phyloP scores from a whole-genome alignment of 768 basidiomycete genomes.

The Psilocybe azurescens region DNA sequence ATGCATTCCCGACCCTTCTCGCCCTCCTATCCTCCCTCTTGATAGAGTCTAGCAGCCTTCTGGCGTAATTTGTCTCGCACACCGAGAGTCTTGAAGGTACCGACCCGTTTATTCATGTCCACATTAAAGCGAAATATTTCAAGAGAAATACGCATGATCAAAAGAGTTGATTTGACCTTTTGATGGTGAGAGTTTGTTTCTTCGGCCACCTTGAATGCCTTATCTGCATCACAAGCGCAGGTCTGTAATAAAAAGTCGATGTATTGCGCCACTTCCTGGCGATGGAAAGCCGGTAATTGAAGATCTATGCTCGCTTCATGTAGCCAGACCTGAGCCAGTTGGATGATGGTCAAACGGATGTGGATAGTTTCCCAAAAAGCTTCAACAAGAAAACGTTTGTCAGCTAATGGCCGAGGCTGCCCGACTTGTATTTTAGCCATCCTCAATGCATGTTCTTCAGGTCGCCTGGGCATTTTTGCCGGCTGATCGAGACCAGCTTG shows the following conservation, averaged over 20 bases:
- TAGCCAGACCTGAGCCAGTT: conserved; percentile 48
- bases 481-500: conserved; percentile 35
- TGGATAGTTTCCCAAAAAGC: conserved; percentile 61
- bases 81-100: conserved; percentile 23
- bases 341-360: conserved; percentile 55
- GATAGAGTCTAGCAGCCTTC: conserved; percentile 3
- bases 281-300: conserved; percentile 16
- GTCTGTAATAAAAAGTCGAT: conserved; percentile 49
- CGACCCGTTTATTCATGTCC: conserved; percentile 34
- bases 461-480: conserved; percentile 40
- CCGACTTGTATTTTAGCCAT: conserved; percentile 58
- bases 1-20: background rate
- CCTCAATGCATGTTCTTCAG: conserved; percentile 54
- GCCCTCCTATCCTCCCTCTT: background rate
- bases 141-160: conserved; percentile 49
- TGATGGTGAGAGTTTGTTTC: conserved; percentile 59
- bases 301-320: conserved; percentile 29
- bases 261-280: conserved; percentile 55
- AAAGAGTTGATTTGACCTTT: conserved; percentile 47
- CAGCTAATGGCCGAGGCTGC: conserved; percentile 60
- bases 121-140: conserved; percentile 58
- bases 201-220: conserved; percentile 51
- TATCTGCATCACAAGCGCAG: conserved; percentile 50
- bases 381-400: conserved; percentile 64
- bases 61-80: conserved; percentile 29